phyloP scores from a whole-genome alignment of 2,329 filamentous ascomycete genomes.

The Fulvia fulva region DNA sequence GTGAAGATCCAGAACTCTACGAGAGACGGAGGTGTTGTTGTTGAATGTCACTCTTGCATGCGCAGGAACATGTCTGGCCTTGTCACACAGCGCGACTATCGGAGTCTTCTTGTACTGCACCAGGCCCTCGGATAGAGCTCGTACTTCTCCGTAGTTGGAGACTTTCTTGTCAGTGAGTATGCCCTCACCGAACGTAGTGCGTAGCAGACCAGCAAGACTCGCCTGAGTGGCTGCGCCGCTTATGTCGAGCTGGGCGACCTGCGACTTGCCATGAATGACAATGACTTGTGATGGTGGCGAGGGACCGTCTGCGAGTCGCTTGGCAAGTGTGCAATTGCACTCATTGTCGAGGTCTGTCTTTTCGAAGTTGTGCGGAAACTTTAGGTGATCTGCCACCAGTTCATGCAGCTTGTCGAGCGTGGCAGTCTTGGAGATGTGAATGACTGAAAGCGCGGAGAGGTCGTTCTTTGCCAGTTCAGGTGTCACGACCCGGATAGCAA shows the following conservation, averaged over 20 bases:
- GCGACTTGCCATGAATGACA: constrained; percentile 26
- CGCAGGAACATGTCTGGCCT: constrained; percentile 16
- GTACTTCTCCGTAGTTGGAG: constrained; percentile 12
- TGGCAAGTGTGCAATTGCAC: constrained; percentile 31
- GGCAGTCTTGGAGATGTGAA: constrained; percentile 17
- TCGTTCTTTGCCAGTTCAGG: constrained; percentile 23
- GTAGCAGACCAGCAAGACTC: constrained; percentile 6
- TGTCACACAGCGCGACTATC: constrained; percentile 21
- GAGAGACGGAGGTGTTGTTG: background rate
- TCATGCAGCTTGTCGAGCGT: constrained; percentile 26
- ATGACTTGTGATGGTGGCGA: constrained; percentile 13
- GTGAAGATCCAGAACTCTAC: constrained; percentile 27
- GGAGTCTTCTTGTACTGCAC: constrained; percentile 11
- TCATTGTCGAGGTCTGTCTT: constrained; percentile 14
- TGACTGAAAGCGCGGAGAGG: constrained; percentile 11
- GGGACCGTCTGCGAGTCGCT: constrained; percentile 21
- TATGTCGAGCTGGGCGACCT: constrained; percentile 14
- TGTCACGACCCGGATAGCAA: constrained; percentile 30
- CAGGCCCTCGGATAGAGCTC: background rate
- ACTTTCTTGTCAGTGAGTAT: constrained; percentile 13
- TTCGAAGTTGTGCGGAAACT: constrained; percentile 8
- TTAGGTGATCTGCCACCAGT: constrained; percentile 23
- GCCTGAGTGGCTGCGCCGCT: constrained; percentile 1
- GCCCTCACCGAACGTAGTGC: constrained; percentile 3
- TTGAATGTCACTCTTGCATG: constrained; percentile 16